Conservation (phyloP, 139 green algal species). For the Zygnema circumcarinatum region DNA sequence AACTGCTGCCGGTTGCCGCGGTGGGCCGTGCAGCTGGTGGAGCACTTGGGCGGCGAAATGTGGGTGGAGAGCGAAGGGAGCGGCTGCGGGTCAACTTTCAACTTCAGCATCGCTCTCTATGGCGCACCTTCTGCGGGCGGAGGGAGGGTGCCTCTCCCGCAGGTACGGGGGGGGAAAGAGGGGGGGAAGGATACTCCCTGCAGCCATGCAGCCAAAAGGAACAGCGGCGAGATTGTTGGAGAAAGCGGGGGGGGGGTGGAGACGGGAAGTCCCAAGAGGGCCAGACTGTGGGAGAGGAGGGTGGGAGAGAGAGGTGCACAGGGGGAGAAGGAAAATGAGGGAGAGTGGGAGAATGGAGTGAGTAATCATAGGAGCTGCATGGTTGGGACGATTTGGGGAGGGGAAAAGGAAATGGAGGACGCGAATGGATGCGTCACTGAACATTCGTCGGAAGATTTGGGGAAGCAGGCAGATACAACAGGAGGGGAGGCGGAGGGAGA, state of each 20-base stretch:
- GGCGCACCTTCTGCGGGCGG: background rate
- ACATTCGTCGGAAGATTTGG: background rate
- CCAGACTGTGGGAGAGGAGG: background rate
- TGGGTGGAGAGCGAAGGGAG: conserved; percentile 27
- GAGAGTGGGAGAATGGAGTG: background rate
- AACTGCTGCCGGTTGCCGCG: too few species aligned
- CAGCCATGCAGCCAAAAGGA: background rate
- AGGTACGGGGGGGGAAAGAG: too few species aligned
- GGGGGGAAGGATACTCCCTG: background rate
- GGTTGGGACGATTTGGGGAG: background rate
- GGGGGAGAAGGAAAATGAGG: background rate
- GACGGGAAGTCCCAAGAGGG: too few species aligned
- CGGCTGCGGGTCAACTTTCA: conserved; percentile 3
- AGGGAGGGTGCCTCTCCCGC: too few species aligned
- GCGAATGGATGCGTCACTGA: background rate
- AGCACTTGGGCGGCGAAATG: conserved; percentile 31
- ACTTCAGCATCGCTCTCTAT: conserved; percentile 31
- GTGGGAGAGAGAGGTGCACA: background rate
- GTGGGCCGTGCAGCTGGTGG: conserved; percentile 36
- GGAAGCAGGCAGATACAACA: background rate
- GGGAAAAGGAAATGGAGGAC: background rate
- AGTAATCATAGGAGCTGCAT: background rate
- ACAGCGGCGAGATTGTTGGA: background rate
- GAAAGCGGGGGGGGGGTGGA: background rate
- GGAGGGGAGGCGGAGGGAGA: background rate